phyloP scores from a whole-genome alignment of 2,329 filamentous ascomycete genomes.

The Beauveria australis region DNA sequence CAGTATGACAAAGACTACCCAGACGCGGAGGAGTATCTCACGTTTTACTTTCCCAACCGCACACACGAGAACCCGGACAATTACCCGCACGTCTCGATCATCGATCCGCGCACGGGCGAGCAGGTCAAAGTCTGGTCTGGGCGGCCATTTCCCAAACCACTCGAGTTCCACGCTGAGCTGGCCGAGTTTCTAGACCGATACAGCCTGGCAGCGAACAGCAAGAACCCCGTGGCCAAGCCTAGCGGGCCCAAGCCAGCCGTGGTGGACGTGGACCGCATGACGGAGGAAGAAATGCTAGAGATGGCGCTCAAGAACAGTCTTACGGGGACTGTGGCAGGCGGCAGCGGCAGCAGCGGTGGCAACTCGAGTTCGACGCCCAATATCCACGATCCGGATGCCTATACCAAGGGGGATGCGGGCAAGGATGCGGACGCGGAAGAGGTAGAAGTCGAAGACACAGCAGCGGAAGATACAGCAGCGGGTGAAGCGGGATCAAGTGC shows the following conservation, averaged over 20 bases:
- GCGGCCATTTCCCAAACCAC: conserved; percentile 62
- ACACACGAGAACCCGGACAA: conserved; percentile 74
- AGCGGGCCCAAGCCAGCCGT: conserved; percentile 56
- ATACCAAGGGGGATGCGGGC: conserved; percentile 60
- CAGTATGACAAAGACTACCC: conserved; percentile 86
- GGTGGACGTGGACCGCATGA: conserved; percentile 78
- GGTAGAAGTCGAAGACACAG: conserved; percentile 32
- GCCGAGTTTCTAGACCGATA: conserved; percentile 97
- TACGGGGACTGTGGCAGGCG: conserved; percentile 45
- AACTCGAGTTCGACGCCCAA: conserved; percentile 36
- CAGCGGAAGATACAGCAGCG: conserved; percentile 28
- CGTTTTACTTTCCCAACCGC: conserved; percentile 74
- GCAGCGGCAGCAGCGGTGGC: conserved; percentile 20
- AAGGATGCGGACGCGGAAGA: conserved; percentile 32
- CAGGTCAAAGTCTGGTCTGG: conserved; percentile 96
- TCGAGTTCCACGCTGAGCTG: conserved; percentile 83
- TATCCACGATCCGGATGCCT: conserved; percentile 74
- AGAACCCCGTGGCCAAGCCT: conserved; percentile 77
- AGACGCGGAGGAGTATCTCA: conserved; percentile 70
- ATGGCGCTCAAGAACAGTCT: conserved; percentile 88
- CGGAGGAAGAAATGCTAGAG: conserved; percentile 94
- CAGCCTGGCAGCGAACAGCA: conserved; percentile 77
- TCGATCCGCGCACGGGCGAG: conserved; percentile 92
- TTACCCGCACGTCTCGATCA: conserved; percentile 91
- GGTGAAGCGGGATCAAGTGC: conserved; percentile 26